phyloP scores from a whole-genome alignment of 2,329 filamentous ascomycete species.

The Ploettnerulaceae sp. region DNA sequence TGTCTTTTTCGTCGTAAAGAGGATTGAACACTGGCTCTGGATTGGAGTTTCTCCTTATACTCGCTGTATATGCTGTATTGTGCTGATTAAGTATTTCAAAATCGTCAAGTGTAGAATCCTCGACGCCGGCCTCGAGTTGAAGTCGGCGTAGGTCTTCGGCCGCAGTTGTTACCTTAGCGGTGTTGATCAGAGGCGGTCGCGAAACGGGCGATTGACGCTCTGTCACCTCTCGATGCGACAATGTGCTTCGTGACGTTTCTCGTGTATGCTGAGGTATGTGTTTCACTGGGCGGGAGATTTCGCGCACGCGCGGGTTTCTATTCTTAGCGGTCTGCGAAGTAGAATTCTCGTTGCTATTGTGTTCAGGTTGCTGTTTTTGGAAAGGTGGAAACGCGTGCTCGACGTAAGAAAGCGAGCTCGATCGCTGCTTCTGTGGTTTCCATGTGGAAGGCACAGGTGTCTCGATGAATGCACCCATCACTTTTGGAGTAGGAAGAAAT shows the following conservation, averaged over 20 bases:
- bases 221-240: neutral
- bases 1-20: slow-evolving; percentile 22
- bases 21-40: slow-evolving; percentile 17
- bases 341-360: neutral
- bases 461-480: slow-evolving; percentile 32
- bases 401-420: slow-evolving; percentile 5
- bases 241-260: neutral
- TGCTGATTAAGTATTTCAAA: slow-evolving; percentile 17
- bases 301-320: neutral
- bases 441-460: slow-evolving; percentile 34
- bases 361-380: neutral
- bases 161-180: slow-evolving; percentile 20
- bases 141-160: slow-evolving; percentile 29
- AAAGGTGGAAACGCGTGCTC: slow-evolving; percentile 1
- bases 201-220: neutral
- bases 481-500: slow-evolving; percentile 29
- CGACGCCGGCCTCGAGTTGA: slow-evolving; percentile 27
- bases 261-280: neutral
- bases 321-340: neutral
- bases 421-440: slow-evolving; percentile 9
- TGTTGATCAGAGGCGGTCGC: slow-evolving; percentile 24
- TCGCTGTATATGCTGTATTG: neutral
- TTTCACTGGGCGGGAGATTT: neutral
- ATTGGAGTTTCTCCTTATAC: slow-evolving; percentile 4
- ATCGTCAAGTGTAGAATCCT: slow-evolving; percentile 31